Conservation (phyloP, 2,329 filamentous ascomycete species). For the Aschersonia sp. region DNA sequence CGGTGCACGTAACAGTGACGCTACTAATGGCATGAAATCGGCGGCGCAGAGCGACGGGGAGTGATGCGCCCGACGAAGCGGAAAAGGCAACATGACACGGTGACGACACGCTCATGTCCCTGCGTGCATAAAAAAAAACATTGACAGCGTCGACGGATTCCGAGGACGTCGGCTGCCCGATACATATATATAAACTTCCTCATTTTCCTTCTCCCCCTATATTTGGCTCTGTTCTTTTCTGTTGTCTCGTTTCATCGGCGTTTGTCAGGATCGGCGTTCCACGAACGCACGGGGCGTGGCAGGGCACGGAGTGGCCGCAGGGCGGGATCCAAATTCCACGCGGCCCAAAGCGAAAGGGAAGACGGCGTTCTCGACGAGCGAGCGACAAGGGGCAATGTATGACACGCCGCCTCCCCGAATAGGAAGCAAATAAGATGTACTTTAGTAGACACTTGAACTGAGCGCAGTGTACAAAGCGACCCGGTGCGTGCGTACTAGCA, state of each 20-base stretch:
- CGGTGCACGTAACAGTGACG: constrained; percentile 15
- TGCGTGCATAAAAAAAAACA: too few species aligned
- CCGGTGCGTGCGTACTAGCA: too few species aligned
- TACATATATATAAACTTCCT: neutral
- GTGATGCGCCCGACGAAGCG: constrained; percentile 9
- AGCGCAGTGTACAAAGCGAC: too few species aligned
- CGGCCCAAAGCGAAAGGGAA: neutral
- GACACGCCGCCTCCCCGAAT: too few species aligned
- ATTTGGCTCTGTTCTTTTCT: neutral
- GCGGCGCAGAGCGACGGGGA: constrained; percentile 39
- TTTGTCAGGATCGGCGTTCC: constrained; percentile 7
- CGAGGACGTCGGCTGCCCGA: too few species aligned
- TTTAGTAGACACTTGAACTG: constrained; percentile 22
- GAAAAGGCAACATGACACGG: too few species aligned
- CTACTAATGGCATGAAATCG: constrained; percentile 21
- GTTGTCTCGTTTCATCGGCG: constrained; percentile 4
- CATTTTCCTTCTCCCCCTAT: constrained; percentile 1
- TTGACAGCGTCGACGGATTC: too few species aligned
- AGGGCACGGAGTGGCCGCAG: too few species aligned
- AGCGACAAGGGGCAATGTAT: neutral
- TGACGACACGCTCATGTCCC: too few species aligned
- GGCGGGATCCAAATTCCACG: too few species aligned
- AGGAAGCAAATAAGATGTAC: constrained; percentile 17
- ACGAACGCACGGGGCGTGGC: too few species aligned
- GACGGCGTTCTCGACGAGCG: neutral